Conservation (phyloP, 192 early-diverging fungal species). For the Lobosporangium transversale region DNA sequence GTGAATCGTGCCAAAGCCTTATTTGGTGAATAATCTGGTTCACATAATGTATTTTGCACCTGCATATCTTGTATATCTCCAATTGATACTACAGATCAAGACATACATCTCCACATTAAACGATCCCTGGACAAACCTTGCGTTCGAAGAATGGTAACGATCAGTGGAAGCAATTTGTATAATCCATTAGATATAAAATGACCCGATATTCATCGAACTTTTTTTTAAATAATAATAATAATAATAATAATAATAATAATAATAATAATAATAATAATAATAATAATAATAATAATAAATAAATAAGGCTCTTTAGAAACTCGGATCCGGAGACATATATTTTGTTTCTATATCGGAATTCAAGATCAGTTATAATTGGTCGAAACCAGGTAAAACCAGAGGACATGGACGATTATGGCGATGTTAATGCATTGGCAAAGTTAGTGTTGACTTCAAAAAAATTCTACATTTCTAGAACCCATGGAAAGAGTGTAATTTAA, state of each 20-base stretch:
- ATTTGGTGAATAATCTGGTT: no score
- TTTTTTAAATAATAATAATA: not conserved
- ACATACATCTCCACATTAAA: slow-evolving; percentile 73
- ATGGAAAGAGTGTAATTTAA: slow-evolving; percentile 93
- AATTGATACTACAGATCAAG: slow-evolving; percentile 38
- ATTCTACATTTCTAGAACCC: slow-evolving; percentile 73
- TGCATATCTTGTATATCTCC: not conserved
- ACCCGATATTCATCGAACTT: not conserved
- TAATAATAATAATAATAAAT: not conserved
- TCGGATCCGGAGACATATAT: slow-evolving; percentile 72
- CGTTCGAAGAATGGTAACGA: slow-evolving; percentile 84
- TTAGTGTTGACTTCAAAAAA: not conserved
- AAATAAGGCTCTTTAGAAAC: slow-evolving; percentile 77
- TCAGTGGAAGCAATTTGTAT: not conserved
- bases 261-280: not conserved
- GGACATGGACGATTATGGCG: not conserved
- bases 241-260: not conserved
- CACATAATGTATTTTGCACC: not conserved
- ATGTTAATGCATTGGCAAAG: not conserved
- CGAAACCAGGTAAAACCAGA: slow-evolving; percentile 79
- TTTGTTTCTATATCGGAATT: slow-evolving; percentile 92
- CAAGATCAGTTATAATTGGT: slow-evolving; percentile 89
- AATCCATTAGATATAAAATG: not conserved
- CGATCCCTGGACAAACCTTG: slow-evolving; percentile 85
- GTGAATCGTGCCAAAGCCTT: not conserved